phyloP scores from a whole-genome alignment of 2,329 filamentous ascomycete genomes.

The Epicoccum sorghinum region DNA sequence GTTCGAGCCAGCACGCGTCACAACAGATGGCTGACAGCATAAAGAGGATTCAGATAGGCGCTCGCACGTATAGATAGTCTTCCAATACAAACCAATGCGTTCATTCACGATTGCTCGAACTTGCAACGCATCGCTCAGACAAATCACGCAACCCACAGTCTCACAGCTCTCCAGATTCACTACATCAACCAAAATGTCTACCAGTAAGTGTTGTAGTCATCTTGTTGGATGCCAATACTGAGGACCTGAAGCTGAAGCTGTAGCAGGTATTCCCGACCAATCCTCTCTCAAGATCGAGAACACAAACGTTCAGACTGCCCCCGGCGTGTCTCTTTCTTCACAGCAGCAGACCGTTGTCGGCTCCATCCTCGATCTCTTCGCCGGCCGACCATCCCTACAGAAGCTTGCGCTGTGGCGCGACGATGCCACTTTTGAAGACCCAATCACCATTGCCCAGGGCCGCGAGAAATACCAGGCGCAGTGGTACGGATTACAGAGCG shows the following conservation, averaged over 20 bases:
- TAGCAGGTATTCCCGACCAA: conserved; percentile 12
- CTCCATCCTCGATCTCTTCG: conserved; percentile 67
- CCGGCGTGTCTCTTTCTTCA: conserved; percentile 57
- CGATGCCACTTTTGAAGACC: conserved; percentile 64
- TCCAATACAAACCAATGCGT: conserved; percentile 21
- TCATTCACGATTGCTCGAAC: conserved; percentile 20
- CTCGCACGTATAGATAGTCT: neutral
- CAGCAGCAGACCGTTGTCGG: conserved; percentile 63
- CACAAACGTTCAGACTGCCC: conserved; percentile 59
- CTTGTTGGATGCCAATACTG: neutral
- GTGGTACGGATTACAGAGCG: conserved; percentile 65
- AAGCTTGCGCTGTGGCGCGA: conserved; percentile 67
- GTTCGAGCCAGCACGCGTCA: conserved; percentile 3
- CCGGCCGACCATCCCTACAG: conserved; percentile 62
- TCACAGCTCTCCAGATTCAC: conserved; percentile 22
- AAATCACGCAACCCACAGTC: conserved; percentile 25
- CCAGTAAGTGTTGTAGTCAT: conserved; percentile 12
- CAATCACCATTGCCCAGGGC: conserved; percentile 63
- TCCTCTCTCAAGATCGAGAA: conserved; percentile 57
- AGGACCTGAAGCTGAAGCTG: conserved; percentile 9
- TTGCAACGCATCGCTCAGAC: conserved; percentile 22
- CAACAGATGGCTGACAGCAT: neutral
- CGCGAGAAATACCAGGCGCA: conserved; percentile 60
- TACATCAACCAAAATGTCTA: conserved; percentile 41
- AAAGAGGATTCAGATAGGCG: conserved; percentile 2